phyloP scores from a whole-genome alignment of 164 flowering plant genomes.

The Sedum album region DNA sequence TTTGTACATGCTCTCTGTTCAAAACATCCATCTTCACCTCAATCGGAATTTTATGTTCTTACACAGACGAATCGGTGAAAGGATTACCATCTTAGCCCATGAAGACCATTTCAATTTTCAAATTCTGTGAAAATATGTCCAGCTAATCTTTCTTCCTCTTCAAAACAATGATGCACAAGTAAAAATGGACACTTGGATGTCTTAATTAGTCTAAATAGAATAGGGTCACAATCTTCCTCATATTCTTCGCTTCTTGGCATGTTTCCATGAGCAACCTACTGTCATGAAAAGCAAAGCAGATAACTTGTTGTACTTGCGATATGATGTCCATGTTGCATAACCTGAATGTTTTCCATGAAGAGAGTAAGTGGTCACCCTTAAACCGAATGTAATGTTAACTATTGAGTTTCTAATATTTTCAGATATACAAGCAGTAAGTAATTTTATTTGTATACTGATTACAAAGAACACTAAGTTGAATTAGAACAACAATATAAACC shows the following conservation, averaged over 20 bases:
- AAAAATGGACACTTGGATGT: background rate
- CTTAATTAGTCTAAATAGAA: conserved; percentile 67
- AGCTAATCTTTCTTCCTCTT: background rate
- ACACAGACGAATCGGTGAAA: background rate
- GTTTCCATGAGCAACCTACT: conserved; percentile 94
- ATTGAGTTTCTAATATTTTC: background rate
- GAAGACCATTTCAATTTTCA: background rate
- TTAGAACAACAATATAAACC: background rate
- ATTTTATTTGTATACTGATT: background rate
- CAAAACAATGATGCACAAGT: background rate
- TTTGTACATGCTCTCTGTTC: background rate
- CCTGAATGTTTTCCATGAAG: conserved; percentile 36
- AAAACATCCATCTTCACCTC: background rate
- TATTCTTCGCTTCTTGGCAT: conserved; percentile 89
- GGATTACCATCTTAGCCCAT: background rate
- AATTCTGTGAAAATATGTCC: background rate
- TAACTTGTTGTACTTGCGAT: conserved; percentile 93
- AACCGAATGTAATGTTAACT: background rate
- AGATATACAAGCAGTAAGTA: background rate
- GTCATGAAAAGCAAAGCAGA: conserved; percentile 97
- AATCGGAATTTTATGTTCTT: background rate
- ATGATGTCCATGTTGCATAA: conserved; percentile 93
- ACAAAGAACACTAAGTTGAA: background rate
- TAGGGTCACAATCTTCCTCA: conserved; percentile 90
- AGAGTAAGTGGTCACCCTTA: background rate